A percentile compares a stretch with the other conserved stretches of the same genome.
Evolutionary conservation across 2,329 filamentous ascomycete species (phyloP).

Genomic region (Metarhizium rileyi): DNA sequence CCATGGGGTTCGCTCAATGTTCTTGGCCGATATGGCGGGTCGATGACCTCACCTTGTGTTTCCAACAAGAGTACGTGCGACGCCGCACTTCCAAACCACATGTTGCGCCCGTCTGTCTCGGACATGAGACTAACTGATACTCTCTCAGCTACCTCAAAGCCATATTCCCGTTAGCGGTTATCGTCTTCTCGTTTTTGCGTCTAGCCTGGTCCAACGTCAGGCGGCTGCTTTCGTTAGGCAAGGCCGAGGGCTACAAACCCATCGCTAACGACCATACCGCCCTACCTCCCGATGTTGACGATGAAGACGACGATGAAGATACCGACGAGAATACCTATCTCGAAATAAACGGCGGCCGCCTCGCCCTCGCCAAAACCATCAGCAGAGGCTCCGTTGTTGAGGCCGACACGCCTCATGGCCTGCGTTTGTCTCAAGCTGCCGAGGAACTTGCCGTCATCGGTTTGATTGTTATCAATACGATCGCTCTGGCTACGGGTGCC

Average conservation of each 20-base stretch:
- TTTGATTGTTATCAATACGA: slow-evolving; percentile 59
- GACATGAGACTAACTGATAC: neutral
- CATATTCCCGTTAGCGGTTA: slow-evolving; percentile 64
- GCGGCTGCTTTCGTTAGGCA: slow-evolving; percentile 41
- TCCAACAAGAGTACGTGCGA: slow-evolving; percentile 54
- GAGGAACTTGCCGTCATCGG: slow-evolving; percentile 69
- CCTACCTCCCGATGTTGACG: slow-evolving; percentile 37
- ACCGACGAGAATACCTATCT: slow-evolving; percentile 37
- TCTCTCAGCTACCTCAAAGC: slow-evolving; percentile 42
- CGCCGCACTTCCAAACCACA: slow-evolving; percentile 1
- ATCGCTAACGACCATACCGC: slow-evolving; percentile 42
- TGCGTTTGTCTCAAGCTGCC: slow-evolving; percentile 58
- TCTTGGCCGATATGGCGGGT: slow-evolving; percentile 50
- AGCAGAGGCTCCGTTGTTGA: slow-evolving; percentile 58
- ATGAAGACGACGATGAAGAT: slow-evolving; percentile 12
- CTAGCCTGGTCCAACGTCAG: slow-evolving; percentile 50
- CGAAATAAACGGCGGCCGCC: slow-evolving; percentile 46
- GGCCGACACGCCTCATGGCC: slow-evolving; percentile 65
- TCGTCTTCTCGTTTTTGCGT: slow-evolving; percentile 59
- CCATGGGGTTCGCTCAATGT: slow-evolving; percentile 44
- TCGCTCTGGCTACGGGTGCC: slow-evolving; percentile 49
- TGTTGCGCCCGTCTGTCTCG: neutral
- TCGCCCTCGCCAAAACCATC: slow-evolving; percentile 49
- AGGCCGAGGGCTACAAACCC: slow-evolving; percentile 45
- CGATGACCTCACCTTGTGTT: slow-evolving; percentile 56